These are phyloP conservation scores for Bruguiera sexangula DNA, from an alignment of 345 rosid genomes.

Conservation along the genomic window DNA sequence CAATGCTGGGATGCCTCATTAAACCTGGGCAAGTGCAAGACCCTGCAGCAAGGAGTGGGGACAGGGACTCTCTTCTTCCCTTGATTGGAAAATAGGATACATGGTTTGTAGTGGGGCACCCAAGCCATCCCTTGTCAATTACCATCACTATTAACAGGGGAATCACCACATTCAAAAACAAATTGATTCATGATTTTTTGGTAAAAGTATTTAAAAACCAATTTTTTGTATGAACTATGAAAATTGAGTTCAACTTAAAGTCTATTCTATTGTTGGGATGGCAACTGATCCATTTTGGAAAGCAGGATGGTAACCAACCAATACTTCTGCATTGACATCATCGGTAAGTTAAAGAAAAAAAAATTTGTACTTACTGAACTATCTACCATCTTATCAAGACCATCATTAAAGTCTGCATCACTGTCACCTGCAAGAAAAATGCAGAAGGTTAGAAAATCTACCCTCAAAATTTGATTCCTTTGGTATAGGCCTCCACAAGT, in stretches of 20 bases:
- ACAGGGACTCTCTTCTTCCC: not conserved
- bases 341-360: not conserved
- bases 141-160: not conserved
- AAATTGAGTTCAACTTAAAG: not conserved
- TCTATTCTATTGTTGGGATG: not conserved
- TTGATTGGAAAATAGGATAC: no score
- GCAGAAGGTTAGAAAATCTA: not conserved
- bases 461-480: not conserved
- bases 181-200: not conserved
- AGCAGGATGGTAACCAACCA: not conserved
- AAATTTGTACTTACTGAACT: slow-evolving; percentile 39
- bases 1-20: not conserved
- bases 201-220: not conserved
- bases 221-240: no score
- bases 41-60: no score
- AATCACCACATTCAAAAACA: not conserved
- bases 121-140: not conserved
- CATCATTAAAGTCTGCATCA: slow-evolving; percentile 43
- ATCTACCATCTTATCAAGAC: slow-evolving; percentile 48
- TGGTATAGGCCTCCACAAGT: not conserved
- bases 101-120: not conserved
- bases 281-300: not conserved
- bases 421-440: slow-evolving; percentile 39
- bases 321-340: not conserved
- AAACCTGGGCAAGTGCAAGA: no score